These are phyloP conservation scores for Thalassiosira exigua DNA, from an alignment of 352 stramenopile species.

Conservation along the genomic window DNA sequence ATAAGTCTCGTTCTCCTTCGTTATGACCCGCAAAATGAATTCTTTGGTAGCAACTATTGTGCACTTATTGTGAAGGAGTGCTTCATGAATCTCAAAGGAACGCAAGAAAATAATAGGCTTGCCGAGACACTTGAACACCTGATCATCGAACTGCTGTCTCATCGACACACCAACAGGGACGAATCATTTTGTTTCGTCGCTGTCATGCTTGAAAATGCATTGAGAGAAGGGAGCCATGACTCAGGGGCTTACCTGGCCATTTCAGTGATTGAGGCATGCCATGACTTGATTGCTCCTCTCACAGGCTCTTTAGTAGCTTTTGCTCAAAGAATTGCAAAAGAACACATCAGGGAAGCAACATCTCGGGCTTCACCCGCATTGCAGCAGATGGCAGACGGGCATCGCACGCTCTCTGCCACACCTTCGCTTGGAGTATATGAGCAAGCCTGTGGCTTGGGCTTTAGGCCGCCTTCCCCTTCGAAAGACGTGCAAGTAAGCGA, in stretches of 20 bases:
- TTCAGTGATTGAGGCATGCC: constrained; percentile 54
- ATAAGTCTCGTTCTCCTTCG: constrained; percentile 72
- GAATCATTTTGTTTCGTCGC: constrained; percentile 46
- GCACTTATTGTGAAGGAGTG: constrained; percentile 57
- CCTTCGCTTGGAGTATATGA: constrained; percentile 77
- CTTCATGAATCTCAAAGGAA: constrained; percentile 52
- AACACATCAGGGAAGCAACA: constrained; percentile 63
- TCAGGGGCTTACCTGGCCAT: constrained; percentile 52
- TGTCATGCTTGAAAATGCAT: constrained; percentile 42
- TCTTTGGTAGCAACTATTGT: constrained; percentile 54
- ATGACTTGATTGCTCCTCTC: constrained; percentile 65
- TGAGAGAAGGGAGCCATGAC: constrained; percentile 33
- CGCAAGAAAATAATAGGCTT: constrained; percentile 30
- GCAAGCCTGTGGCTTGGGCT: constrained; percentile 57
- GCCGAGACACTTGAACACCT: constrained; percentile 41
- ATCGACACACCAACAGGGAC: constrained; percentile 12
- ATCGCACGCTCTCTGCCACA: constrained; percentile 67
- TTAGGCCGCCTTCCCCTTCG: constrained; percentile 28
- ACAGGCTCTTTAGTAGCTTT: constrained; percentile 66
- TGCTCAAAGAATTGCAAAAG: constrained; percentile 55
- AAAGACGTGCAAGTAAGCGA: constrained; percentile 37
- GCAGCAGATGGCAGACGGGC: constrained; percentile 49
- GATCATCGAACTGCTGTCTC: constrained; percentile 37
- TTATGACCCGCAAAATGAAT: constrained; percentile 61
- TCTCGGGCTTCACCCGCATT: constrained; percentile 50